Evolutionary conservation across 352 stramenopile genomes (phyloP), one percentile per base, ranked within the genome.

Genomic region (Phytophthora megakarya): DNA sequence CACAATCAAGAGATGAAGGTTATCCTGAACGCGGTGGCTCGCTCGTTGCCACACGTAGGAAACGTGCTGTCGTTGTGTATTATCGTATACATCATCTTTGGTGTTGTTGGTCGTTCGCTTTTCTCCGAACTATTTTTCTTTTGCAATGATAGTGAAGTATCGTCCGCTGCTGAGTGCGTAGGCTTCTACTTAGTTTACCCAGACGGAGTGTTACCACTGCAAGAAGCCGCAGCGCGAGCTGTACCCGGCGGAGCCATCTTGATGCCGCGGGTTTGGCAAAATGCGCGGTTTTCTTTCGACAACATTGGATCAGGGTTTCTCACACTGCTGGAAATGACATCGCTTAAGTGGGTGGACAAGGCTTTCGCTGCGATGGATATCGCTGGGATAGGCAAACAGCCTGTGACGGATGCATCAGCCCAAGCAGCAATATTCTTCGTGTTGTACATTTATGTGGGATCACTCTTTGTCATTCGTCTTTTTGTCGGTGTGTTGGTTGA

Each of bases 401-500:
- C 84, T 5, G 46, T 78, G 43, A 70, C 65, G 19, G 75, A 93
- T 62, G 60, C 72, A 11, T 70, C 81, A 13, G 57, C 74, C 3
- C 65, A 77, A 50, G 70, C 76, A 44, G 81, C 79, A 7, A 30
- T 88, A 26, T 93, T 91, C 66, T 93, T 91, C 57, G 70, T 93
- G 6, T 62, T 89, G 6, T 91, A 86, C 59, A 77, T 93, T 23
- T 93, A 90, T 64, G 64, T 93, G 23, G 84, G 84, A 21, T 78
- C 81, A 46, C 76, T 93, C 11, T 93, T 93, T 50, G 81, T 91
- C 50, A 89, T 93, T 22, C 80, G 84, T 13, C 57, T 93, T 13
- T 91, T 93, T 59, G 84, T 93, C 3, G 84, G 84, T 33, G 84
- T 93, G 18, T 75, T 93, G 11, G 84, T 91, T 9, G 84, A 93